These are phyloP conservation scores for Kodamaea anthophila DNA, from an alignment of 1,139 yeast species.

Conservation along the genomic window DNA sequence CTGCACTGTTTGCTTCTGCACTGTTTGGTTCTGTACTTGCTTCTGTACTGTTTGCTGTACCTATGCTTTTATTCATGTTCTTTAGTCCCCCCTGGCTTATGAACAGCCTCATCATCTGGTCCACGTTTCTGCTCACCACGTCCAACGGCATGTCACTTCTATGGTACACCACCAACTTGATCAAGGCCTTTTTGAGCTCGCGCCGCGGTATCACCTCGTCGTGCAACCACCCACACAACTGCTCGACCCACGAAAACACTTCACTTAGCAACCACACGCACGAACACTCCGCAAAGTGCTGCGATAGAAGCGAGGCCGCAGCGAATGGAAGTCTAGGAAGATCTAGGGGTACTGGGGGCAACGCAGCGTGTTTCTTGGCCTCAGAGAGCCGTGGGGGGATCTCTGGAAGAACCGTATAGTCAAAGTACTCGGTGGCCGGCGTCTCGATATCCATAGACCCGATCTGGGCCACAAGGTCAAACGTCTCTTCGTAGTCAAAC, in stretches of 20 bases:
- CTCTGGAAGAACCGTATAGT: slow-evolving; percentile 38
- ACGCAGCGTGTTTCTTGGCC: slow-evolving; percentile 15
- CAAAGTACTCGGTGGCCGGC: slow-evolving; percentile 30
- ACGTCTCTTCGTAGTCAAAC: too few species aligned
- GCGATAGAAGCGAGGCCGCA: slow-evolving; percentile 42
- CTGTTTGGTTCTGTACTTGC: too few species aligned
- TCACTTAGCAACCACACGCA: slow-evolving; percentile 34
- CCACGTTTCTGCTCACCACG: slow-evolving; percentile 51
- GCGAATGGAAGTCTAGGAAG: slow-evolving; percentile 55
- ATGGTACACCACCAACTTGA: slow-evolving; percentile 45
- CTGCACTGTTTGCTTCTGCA: too few species aligned
- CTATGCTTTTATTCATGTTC: too few species aligned
- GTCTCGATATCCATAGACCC: slow-evolving; percentile 15
- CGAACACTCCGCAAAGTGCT: slow-evolving; percentile 38
- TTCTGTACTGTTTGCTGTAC: too few species aligned
- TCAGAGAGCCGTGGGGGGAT: slow-evolving; percentile 20
- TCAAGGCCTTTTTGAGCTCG: slow-evolving; percentile 48
- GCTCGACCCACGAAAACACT: slow-evolving; percentile 48
- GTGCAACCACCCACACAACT: slow-evolving; percentile 44
- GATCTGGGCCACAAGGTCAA: slow-evolving; percentile 6
- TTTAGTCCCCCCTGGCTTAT: slow-evolving; percentile 38
- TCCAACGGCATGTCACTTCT: slow-evolving; percentile 49
- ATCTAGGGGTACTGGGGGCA: slow-evolving; percentile 50
- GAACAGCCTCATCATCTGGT: slow-evolving; percentile 45
- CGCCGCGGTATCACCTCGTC: slow-evolving; percentile 44